Conservation (phyloP, 169 alveolate species). For the Plasmodium inui region DNA sequence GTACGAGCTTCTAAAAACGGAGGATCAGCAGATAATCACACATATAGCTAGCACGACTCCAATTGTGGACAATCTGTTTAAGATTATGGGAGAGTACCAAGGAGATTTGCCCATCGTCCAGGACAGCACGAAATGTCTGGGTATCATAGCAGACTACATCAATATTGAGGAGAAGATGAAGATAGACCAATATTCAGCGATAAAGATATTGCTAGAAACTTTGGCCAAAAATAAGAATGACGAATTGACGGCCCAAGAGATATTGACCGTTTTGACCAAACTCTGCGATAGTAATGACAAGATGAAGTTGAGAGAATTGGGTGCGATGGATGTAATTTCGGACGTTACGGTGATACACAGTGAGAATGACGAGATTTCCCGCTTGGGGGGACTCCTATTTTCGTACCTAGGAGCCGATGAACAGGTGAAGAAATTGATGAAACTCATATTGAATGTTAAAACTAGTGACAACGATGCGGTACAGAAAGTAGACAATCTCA, state of each 20-base stretch:
- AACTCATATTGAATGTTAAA: constrained; percentile 86
- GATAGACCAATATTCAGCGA: constrained; percentile 77
- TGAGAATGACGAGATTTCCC: constrained; percentile 87
- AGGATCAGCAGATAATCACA: constrained; percentile 77
- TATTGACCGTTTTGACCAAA: constrained; percentile 82
- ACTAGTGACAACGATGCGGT: constrained; percentile 85
- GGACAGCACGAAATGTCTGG: constrained; percentile 77
- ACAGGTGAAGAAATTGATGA: constrained; percentile 91
- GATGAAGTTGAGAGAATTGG: constrained; percentile 85
- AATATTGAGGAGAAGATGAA: constrained; percentile 58
- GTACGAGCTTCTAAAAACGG: constrained; percentile 83
- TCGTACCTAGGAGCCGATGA: constrained; percentile 93
- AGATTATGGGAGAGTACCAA: constrained; percentile 80
- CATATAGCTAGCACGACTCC: constrained; percentile 78
- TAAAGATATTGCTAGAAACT: constrained; percentile 81
- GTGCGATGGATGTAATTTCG: constrained; percentile 89
- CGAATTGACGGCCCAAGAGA: constrained; percentile 80
- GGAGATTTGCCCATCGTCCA: constrained; percentile 77
- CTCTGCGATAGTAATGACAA: constrained; percentile 80
- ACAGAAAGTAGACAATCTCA: constrained; percentile 87
- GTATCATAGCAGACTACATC: constrained; percentile 76
- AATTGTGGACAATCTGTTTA: constrained; percentile 75
- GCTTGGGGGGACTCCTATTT: constrained; percentile 89
- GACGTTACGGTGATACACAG: constrained; percentile 89
- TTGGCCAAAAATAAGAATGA: constrained; percentile 85